phyloP scores from a whole-genome alignment of 768 basidiomycete genomes.

The Lentinula edodes region DNA sequence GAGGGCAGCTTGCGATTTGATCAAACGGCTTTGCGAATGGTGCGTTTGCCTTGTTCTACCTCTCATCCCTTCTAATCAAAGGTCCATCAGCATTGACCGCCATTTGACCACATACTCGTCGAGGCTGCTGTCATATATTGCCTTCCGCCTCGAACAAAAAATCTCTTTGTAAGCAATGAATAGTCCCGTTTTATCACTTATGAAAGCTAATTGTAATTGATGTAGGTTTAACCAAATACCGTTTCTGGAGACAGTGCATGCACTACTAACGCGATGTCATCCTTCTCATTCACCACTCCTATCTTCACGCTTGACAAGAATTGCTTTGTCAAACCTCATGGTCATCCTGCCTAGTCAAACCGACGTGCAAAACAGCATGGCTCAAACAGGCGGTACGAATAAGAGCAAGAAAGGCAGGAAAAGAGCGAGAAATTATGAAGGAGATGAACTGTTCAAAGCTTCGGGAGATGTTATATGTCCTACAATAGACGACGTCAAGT shows the following conservation, averaged over 20 bases:
- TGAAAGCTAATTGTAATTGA: conserved; percentile 6
- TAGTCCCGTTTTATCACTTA: background rate
- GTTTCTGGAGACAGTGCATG: conserved; percentile 40
- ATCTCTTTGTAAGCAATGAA: conserved; percentile 36
- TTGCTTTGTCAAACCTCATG: conserved; percentile 43
- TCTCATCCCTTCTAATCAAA: background rate
- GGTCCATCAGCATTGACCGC: conserved; percentile 31
- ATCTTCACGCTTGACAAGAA: conserved; percentile 49
- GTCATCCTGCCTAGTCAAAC: conserved; percentile 38
- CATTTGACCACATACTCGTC: conserved; percentile 51
- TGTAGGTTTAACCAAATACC: conserved; percentile 31
- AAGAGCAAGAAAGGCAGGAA: conserved; percentile 60
- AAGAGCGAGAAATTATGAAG: conserved; percentile 64
- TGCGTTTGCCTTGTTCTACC: conserved; percentile 14
- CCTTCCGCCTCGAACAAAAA: conserved; percentile 58
- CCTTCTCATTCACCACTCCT: conserved; percentile 43
- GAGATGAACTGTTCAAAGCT: conserved; percentile 62
- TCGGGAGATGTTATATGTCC: conserved; percentile 42
- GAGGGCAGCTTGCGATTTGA: conserved; percentile 45
- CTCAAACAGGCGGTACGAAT: conserved; percentile 15
- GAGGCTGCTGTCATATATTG: conserved; percentile 47
- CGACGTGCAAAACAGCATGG: conserved; percentile 18
- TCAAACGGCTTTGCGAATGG: conserved; percentile 46
- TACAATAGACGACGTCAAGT: conserved; percentile 43
- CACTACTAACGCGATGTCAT: conserved; percentile 37